These are phyloP conservation scores for Endothia cerciana DNA, from an alignment of 2,329 filamentous ascomycete species.

Conservation along the genomic window DNA sequence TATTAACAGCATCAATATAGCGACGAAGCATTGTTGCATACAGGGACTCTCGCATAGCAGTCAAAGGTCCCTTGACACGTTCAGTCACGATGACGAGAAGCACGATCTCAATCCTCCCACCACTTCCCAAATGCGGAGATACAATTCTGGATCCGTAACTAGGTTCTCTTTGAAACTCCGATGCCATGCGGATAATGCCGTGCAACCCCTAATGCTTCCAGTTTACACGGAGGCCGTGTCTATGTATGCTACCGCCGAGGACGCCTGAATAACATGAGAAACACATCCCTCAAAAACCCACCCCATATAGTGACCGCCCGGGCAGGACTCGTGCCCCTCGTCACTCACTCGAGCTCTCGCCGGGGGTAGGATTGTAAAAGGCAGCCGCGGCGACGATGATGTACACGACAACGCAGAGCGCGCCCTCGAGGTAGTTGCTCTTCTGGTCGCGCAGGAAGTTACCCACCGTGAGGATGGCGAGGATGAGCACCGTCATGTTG, in stretches of 20 bases:
- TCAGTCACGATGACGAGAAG: background rate
- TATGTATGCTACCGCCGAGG: background rate
- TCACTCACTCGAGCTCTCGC: conserved; percentile 11
- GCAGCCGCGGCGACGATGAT: conserved; percentile 63
- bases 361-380: conserved; percentile 57
- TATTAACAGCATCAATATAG: background rate
- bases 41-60: background rate
- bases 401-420: conserved; percentile 73
- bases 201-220: background rate
- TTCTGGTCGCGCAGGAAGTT: conserved; percentile 87
- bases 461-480: conserved; percentile 84
- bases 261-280: background rate
- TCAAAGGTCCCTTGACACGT: too few relatives aligned
- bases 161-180: conserved; percentile 7
- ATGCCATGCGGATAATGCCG: conserved; percentile 10
- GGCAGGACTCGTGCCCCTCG: background rate
- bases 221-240: background rate
- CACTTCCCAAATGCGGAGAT: background rate
- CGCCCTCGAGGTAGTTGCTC: conserved; percentile 88
- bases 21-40: background rate
- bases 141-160: background rate
- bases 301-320: conserved; percentile 3
- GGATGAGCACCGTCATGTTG: conserved; percentile 78
- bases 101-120: background rate
- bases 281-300: background rate